These are phyloP conservation scores for Acanthamoeba lenticulata DNA, from an alignment of 208 protist genomes.

Conservation along the genomic window DNA sequence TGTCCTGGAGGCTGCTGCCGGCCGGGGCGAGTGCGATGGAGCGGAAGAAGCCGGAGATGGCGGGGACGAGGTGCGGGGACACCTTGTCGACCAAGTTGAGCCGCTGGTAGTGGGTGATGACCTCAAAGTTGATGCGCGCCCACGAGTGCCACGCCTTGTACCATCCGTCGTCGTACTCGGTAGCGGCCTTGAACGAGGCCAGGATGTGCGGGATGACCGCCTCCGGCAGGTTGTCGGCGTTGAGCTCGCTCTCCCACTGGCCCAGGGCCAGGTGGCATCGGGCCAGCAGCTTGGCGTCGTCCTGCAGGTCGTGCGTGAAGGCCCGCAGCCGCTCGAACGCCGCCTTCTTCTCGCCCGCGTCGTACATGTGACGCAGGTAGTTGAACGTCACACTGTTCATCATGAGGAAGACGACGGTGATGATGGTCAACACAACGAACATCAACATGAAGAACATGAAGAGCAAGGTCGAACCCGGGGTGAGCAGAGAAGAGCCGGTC, in stretches of 20 bases:
- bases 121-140: conserved; percentile 96
- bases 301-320: conserved; percentile 28
- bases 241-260: conserved; percentile 54
- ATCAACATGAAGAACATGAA: no score
- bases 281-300: conserved; percentile 50
- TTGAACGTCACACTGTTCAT: conserved; percentile 21
- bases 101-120: conserved; percentile 76
- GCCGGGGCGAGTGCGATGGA: conserved; percentile 89
- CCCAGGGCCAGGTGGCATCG: conserved; percentile 61
- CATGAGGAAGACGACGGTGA: no score
- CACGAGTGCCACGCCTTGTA: conserved; percentile 98
- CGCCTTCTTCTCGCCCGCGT: neutral
- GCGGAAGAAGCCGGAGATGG: conserved; percentile 92
- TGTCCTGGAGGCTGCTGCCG: conserved; percentile 93
- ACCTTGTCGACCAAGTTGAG: neutral
- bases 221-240: conserved; percentile 48
- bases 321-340: conserved; percentile 42
- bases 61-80: conserved; percentile 3
- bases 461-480: no score
- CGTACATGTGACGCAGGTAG: conserved; percentile 48
- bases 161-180: conserved; percentile 84
- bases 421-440: no score
- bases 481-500: neutral
- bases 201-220: conserved; percentile 50
- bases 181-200: conserved; percentile 64